Conservation (phyloP, 116 monocot genomes). For the Trichopus zeylanicus region DNA sequence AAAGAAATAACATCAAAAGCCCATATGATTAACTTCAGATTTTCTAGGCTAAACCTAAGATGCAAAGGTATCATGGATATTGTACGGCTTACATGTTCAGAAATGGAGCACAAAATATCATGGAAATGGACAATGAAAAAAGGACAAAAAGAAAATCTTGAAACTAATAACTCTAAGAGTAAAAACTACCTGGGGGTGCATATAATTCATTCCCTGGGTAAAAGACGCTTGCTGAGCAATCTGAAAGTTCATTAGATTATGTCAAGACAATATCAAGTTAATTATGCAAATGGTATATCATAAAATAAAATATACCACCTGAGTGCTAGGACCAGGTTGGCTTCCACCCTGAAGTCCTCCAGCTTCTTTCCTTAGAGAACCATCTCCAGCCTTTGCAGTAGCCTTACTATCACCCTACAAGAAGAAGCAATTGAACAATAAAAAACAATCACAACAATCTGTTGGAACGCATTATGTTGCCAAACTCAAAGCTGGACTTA, state of each 20-base stretch:
- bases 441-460: conserved; percentile 1
- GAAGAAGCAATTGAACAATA: not conserved
- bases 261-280: not conserved
- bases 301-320: conserved; percentile 15
- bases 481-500: too few relatives aligned
- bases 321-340: conserved; percentile 25
- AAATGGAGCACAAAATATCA: too few relatives aligned
- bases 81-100: too few relatives aligned
- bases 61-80: too few relatives aligned
- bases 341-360: conserved; percentile 23
- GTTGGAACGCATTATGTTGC: too few relatives aligned
- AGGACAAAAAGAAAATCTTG: not conserved
- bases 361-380: conserved; percentile 32
- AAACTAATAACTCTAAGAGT: not conserved
- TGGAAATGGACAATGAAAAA: not conserved
- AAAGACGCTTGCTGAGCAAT: conserved; percentile 33
- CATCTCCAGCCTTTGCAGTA: conserved; percentile 24
- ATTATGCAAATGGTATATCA: not conserved
- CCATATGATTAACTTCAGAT: too few relatives aligned
- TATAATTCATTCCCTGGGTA: conserved; percentile 36
- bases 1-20: too few relatives aligned
- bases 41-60: too few relatives aligned
- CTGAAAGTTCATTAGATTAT: conserved; percentile 14
- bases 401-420: conserved; percentile 45
- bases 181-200: conserved; percentile 41